phyloP scores from a whole-genome alignment of 805 yeast genomes.

The Lipomyces yamanashiensis region DNA sequence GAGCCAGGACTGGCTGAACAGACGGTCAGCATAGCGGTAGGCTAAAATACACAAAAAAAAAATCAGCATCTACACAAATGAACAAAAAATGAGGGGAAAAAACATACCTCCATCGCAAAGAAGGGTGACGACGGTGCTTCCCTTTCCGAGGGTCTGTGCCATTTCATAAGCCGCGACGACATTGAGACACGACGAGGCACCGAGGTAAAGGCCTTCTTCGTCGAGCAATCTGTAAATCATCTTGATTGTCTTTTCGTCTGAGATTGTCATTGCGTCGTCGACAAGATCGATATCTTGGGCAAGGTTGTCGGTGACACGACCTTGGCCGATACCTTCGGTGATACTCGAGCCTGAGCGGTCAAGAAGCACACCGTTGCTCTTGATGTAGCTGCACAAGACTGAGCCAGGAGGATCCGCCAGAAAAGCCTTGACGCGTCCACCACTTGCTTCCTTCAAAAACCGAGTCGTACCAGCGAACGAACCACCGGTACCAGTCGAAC shows the following conservation, averaged over 20 bases:
- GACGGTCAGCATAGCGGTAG: conserved; percentile 73
- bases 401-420: conserved; percentile 96
- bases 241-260: conserved; percentile 78
- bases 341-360: conserved; percentile 82
- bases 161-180: conserved; percentile 86
- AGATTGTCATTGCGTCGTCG: conserved; percentile 79
- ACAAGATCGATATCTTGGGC: conserved; percentile 69
- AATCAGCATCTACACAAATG: not conserved
- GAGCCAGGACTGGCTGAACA: conserved; percentile 80
- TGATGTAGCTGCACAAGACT: conserved; percentile 76
- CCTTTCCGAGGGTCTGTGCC: conserved; percentile 73
- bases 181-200: conserved; percentile 89
- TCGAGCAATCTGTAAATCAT: conserved; percentile 84
- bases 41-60: conserved; percentile 9
- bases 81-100: not conserved
- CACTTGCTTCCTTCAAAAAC: conserved; percentile 70
- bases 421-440: conserved; percentile 63
- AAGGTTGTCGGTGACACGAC: conserved; percentile 84
- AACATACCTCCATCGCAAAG: conserved; percentile 71
- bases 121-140: conserved; percentile 84
- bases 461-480: conserved; percentile 86
- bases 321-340: conserved; percentile 97
- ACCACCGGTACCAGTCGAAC: conserved; percentile 93
- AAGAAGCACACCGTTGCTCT: conserved; percentile 66
- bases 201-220: conserved; percentile 88